Evolutionary conservation across 768 basidiomycete genomes (phyloP).

Genomic region (Russula sp.): DNA sequence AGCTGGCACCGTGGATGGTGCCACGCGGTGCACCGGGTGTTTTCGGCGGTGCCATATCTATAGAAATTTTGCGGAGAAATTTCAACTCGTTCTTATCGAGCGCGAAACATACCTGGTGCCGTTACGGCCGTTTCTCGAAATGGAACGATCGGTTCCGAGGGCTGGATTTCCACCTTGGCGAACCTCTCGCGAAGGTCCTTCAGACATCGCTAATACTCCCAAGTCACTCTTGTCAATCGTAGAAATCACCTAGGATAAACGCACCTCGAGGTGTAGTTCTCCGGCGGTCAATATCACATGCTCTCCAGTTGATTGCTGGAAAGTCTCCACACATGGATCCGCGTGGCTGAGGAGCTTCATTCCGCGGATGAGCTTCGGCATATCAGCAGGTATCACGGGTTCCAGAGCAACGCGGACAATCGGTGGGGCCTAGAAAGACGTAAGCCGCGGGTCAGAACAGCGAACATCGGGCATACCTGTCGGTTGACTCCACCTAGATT

Average conservation of each 20-base stretch:
- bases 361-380: slow-evolving; percentile 83
- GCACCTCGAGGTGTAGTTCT: slow-evolving; percentile 90
- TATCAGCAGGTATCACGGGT: slow-evolving; percentile 73
- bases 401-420: slow-evolving; percentile 96
- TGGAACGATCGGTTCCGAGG: slow-evolving; percentile 93
- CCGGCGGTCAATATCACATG: slow-evolving; percentile 96
- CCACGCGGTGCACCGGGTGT: slow-evolving; percentile 66
- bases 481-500: slow-evolving; percentile 73
- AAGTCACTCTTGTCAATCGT: background rate
- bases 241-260: slow-evolving; percentile 12
- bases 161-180: slow-evolving; percentile 87
- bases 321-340: slow-evolving; percentile 95
- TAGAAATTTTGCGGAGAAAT: slow-evolving; percentile 1
- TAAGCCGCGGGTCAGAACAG: background rate
- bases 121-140: slow-evolving; percentile 93
- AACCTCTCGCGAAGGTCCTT: slow-evolving; percentile 96
- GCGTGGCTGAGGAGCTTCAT: slow-evolving; percentile 87
- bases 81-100: background rate
- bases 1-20: slow-evolving; percentile 64
- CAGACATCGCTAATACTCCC: slow-evolving; percentile 66
- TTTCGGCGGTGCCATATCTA: slow-evolving; percentile 88
- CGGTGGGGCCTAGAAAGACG: slow-evolving; percentile 56
- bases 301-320: slow-evolving; percentile 96
- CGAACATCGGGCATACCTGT: slow-evolving; percentile 39
- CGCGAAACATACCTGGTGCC: slow-evolving; percentile 48